phyloP scores from a whole-genome alignment of 2,329 filamentous ascomycete species.

The Venturia pyrina region DNA sequence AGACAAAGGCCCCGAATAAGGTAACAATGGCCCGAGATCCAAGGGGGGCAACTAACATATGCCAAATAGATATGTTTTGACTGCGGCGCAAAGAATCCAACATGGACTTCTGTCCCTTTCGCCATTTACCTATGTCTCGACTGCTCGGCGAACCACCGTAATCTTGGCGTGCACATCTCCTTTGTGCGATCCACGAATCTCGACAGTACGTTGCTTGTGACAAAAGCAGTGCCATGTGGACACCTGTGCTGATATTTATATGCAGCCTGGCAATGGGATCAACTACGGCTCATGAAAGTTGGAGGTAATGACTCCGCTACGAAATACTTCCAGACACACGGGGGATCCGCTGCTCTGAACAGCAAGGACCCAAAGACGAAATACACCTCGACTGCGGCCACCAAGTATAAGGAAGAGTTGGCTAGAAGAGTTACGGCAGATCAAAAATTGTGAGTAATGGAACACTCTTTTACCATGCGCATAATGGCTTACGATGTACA shows the following conservation, averaged over 20 bases:
- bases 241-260: neutral
- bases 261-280: slow-evolving; percentile 88
- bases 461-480: neutral
- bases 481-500: slow-evolving; percentile 26
- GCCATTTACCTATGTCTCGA: slow-evolving; percentile 97
- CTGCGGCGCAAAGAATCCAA: slow-evolving; percentile 94
- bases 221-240: neutral
- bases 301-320: slow-evolving; percentile 96
- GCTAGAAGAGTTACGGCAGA: slow-evolving; percentile 77
- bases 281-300: slow-evolving; percentile 94
- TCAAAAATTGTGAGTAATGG: slow-evolving; percentile 61
- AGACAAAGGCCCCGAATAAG: slow-evolving; percentile 90
- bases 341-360: slow-evolving; percentile 82
- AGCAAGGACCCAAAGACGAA: slow-evolving; percentile 97
- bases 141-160: slow-evolving; percentile 93
- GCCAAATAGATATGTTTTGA: slow-evolving; percentile 80
- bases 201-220: slow-evolving; percentile 58
- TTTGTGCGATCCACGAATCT: slow-evolving; percentile 98
- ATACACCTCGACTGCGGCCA: slow-evolving; percentile 86
- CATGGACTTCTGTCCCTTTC: slow-evolving; percentile 94
- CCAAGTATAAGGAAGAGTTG: slow-evolving; percentile 96
- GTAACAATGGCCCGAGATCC: slow-evolving; percentile 35
- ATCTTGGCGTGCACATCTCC: slow-evolving; percentile 96
- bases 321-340: slow-evolving; percentile 96
- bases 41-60: slow-evolving; percentile 8